Evolutionary conservation across 2,329 filamentous ascomycete genomes (phyloP), one percentile per base, ranked within the genome.

Genomic region (Fusarium sterilihyphosum): DNA sequence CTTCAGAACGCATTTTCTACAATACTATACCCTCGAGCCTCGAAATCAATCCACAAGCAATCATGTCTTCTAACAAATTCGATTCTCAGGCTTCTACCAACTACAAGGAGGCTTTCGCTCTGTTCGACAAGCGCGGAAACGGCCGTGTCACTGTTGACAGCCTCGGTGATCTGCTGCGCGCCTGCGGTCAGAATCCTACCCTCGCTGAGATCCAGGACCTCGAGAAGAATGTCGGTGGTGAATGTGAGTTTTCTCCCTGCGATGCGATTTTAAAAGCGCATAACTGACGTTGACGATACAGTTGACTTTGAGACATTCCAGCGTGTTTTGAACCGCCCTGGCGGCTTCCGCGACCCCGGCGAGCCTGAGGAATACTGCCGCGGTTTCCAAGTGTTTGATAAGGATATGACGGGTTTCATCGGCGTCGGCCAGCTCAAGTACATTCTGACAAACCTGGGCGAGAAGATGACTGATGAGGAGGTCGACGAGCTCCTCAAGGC

Each of bases 51-150:
- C 65, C 46, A 73, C 52, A 59, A 73, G 41, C 63, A 75, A 81
- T 60, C 73, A 88, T 88, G 86, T 78, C 85, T 79, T 86, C 87
- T 88, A 88, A 88, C 81, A 81, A 86, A 70, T 86, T 82, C 78
- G 87, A 88, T 72, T 80, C 84, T 53, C 89, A 92, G 90, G 90
- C 90, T 84, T 92, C 89, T 72, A 98, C 96, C 87, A 98, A 99
- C 92, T 99, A 98, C 94, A 98, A 98, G 89, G 96, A 99, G 92
- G 96, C 96, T 79, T 99, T 99, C 86, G 95, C 95, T 80, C 93
- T 99, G 84, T 99, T 98, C 89, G 96, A 99, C 90, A 98, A 98
- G 92, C 96, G 96, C 84, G 96, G 96, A 82, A 97, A 94, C 83
- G 95, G 96, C 82, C 95, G 95, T 79, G 96, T 98, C 78, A 86